These are phyloP conservation scores for Chondrus crispus DNA, from an alignment of 23 red algal species.

Conservation along the genomic window DNA sequence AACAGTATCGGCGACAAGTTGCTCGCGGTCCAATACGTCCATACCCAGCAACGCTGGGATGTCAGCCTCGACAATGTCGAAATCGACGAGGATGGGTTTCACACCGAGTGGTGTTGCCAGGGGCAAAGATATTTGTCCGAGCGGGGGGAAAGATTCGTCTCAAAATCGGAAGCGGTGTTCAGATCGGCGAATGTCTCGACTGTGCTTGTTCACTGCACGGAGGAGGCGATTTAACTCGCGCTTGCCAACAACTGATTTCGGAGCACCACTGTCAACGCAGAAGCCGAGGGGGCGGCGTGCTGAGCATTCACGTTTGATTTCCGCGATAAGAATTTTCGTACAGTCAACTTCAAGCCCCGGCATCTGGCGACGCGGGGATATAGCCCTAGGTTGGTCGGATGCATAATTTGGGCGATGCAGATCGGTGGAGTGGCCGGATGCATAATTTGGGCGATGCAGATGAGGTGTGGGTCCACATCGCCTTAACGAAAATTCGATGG, in stretches of 20 bases:
- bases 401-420: no score
- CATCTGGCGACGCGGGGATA: no score
- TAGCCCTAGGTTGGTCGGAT: no score
- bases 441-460: neutral
- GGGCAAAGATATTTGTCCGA: neutral
- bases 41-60: neutral
- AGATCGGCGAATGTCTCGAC: no score
- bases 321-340: neutral
- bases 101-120: neutral
- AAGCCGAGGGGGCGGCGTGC: no score
- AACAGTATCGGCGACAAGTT: neutral
- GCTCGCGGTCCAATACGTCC: neutral
- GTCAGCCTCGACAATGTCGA: neutral
- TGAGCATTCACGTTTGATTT: no score
- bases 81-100: neutral
- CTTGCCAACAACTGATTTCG: neutral
- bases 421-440: no score
- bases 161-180: neutral
- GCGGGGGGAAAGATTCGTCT: neutral
- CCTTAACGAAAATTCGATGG: conserved; percentile 1
- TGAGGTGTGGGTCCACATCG: neutral
- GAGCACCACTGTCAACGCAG: no score
- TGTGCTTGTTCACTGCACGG: no score
- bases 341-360: neutral
- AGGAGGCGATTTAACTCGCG: neutral